Conservation (phyloP, 371 early-diverging fungal species). For the Mortierella sp. region DNA sequence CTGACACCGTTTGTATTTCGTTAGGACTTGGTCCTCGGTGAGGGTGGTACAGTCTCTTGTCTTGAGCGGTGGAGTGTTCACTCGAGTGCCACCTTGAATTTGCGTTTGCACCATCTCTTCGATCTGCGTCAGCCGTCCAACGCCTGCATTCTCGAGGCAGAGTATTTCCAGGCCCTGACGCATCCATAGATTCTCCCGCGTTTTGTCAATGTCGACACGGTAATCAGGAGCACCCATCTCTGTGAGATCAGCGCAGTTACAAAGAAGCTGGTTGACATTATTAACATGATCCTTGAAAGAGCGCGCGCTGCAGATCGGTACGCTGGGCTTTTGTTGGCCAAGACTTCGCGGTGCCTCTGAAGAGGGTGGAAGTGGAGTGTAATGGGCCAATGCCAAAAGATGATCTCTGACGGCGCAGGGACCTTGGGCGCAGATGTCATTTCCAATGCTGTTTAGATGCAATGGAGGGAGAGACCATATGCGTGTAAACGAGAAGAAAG, state of each 20-base stretch:
- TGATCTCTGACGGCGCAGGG: background rate
- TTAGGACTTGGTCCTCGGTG: background rate
- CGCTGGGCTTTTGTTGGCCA: background rate
- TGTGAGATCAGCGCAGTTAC: background rate
- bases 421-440: background rate
- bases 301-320: background rate
- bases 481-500: background rate
- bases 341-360: background rate
- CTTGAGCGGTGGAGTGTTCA: background rate
- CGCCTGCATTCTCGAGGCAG: background rate
- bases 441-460: background rate
- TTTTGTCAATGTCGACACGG: background rate
- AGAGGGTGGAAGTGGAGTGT: background rate
- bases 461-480: background rate
- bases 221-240: background rate
- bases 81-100: background rate
- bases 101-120: background rate
- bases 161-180: background rate
- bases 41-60: background rate
- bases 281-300: background rate
- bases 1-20: background rate
- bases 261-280: background rate
- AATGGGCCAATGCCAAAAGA: background rate
- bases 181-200: background rate
- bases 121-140: background rate